A percentile compares a stretch with the other conserved stretches of the same genome.
phyloP scores from a whole-genome alignment of 2,329 filamentous ascomycete genomes.

The Davidsoniella virescens region DNA sequence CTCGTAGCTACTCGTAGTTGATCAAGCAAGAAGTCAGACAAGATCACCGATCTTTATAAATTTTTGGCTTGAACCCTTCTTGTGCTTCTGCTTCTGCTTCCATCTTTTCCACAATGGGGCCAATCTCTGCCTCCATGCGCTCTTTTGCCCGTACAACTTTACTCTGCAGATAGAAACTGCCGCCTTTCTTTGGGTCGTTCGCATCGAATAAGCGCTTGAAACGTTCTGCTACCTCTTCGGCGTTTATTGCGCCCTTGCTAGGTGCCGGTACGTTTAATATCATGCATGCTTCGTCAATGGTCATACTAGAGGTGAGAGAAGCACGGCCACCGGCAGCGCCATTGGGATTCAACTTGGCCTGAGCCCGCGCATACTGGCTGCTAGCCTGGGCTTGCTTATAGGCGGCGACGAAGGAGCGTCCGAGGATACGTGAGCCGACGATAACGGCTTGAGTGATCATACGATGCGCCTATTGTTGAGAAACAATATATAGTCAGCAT shows the following conservation, averaged over 20 bases:
- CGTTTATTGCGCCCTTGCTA: slow-evolving; percentile 49
- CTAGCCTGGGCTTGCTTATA: slow-evolving; percentile 90
- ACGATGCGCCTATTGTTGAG: slow-evolving; percentile 12
- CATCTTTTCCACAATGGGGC: slow-evolving; percentile 52
- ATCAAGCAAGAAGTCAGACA: neutral
- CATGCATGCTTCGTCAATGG: slow-evolving; percentile 89
- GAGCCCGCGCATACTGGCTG: slow-evolving; percentile 62
- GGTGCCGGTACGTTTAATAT: slow-evolving; percentile 93
- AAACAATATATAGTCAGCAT: too few relatives aligned
- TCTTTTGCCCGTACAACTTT: slow-evolving; percentile 87
- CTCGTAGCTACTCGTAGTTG: neutral
- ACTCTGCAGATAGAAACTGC: slow-evolving; percentile 96
- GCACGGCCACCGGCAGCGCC: slow-evolving; percentile 32
- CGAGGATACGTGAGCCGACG: slow-evolving; percentile 79
- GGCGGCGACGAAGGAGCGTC: slow-evolving; percentile 81
- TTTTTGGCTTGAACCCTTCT: slow-evolving; percentile 85
- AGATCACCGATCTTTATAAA: slow-evolving; percentile 67
- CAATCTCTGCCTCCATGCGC: slow-evolving; percentile 74
- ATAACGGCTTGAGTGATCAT: slow-evolving; percentile 84
- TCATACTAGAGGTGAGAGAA: slow-evolving; percentile 51
- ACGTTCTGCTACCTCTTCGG: slow-evolving; percentile 64
- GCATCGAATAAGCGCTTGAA: slow-evolving; percentile 92
- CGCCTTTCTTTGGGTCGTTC: slow-evolving; percentile 90
- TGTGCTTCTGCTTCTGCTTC: slow-evolving; percentile 62
- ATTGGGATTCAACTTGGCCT: slow-evolving; percentile 40